Evolutionary conservation across 345 rosid species (phyloP).

Genomic region (Dipteronia sinensis): DNA sequence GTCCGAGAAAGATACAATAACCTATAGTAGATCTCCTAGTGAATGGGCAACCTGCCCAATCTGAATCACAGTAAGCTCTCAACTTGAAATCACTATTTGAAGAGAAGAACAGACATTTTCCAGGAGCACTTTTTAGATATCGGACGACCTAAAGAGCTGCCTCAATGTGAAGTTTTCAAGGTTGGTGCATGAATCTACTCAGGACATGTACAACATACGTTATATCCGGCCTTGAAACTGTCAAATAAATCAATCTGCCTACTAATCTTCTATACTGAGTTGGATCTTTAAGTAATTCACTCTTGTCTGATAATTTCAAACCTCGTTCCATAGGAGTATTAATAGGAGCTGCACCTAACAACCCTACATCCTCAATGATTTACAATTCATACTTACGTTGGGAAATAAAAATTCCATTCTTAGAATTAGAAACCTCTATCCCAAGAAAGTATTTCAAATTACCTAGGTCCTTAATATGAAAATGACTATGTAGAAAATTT

Average conservation of each 20-base stretch:
- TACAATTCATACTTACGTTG: neutral
- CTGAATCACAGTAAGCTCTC: no score
- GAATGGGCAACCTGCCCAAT: no score
- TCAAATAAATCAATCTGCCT: no score
- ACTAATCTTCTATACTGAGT: no score
- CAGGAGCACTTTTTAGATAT: no score
- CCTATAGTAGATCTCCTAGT: no score
- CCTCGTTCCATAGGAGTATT: neutral
- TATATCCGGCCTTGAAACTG: no score
- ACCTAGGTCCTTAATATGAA: neutral
- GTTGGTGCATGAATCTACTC: conserved; percentile 5
- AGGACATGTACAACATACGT: neutral
- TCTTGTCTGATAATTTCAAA: neutral
- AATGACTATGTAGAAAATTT: neutral
- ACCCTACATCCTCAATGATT: neutral
- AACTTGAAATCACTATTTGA: no score
- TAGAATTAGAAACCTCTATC: neutral
- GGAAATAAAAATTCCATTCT: neutral
- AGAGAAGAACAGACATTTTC: no score
- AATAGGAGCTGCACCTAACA: neutral
- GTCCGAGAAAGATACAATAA: no score
- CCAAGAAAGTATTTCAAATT: neutral
- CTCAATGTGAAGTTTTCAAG: neutral
- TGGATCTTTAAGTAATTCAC: neutral
- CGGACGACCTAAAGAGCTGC: no score